These are phyloP conservation scores for Salinomyces thailandicus DNA, from an alignment of 2,329 filamentous ascomycete species.

Conservation along the genomic window DNA sequence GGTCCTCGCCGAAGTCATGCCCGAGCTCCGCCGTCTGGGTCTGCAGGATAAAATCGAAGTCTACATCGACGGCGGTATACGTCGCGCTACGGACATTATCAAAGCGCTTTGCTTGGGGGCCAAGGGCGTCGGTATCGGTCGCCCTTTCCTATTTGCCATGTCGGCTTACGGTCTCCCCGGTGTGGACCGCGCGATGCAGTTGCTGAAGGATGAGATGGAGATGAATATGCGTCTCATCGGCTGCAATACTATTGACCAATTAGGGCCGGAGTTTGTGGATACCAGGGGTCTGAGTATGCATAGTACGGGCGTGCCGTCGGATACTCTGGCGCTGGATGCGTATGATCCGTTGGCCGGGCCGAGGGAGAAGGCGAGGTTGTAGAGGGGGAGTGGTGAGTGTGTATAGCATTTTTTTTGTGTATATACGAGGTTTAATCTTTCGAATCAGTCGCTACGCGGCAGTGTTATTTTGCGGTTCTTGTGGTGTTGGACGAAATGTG, in stretches of 20 bases:
- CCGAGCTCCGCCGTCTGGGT: slow-evolving; percentile 61
- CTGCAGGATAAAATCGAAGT: slow-evolving; percentile 58
- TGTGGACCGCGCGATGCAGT: slow-evolving; percentile 81
- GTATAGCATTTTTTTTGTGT: neutral
- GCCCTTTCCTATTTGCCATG: slow-evolving; percentile 96
- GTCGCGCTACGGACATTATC: slow-evolving; percentile 84
- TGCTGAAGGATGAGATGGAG: slow-evolving; percentile 72
- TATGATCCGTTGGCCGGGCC: slow-evolving; percentile 44
- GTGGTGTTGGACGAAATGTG: too few relatives aligned
- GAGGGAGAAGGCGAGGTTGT: slow-evolving; percentile 20
- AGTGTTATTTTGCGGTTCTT: too few relatives aligned
- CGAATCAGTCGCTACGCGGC: too few relatives aligned
- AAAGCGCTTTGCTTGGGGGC: slow-evolving; percentile 92
- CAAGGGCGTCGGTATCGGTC: slow-evolving; percentile 82
- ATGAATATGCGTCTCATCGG: slow-evolving; percentile 98
- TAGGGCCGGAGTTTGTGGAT: slow-evolving; percentile 75
- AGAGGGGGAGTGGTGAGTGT: too few relatives aligned
- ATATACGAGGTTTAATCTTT: too few relatives aligned
- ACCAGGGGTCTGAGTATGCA: slow-evolving; percentile 57
- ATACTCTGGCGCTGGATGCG: slow-evolving; percentile 47
- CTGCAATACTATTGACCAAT: slow-evolving; percentile 59
- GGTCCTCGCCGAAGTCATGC: slow-evolving; percentile 87
- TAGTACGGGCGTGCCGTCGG: slow-evolving; percentile 47
- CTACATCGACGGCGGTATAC: slow-evolving; percentile 81
- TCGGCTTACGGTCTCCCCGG: slow-evolving; percentile 77